phyloP scores from a whole-genome alignment of 441 rosid species.

The Populus hybrid region DNA sequence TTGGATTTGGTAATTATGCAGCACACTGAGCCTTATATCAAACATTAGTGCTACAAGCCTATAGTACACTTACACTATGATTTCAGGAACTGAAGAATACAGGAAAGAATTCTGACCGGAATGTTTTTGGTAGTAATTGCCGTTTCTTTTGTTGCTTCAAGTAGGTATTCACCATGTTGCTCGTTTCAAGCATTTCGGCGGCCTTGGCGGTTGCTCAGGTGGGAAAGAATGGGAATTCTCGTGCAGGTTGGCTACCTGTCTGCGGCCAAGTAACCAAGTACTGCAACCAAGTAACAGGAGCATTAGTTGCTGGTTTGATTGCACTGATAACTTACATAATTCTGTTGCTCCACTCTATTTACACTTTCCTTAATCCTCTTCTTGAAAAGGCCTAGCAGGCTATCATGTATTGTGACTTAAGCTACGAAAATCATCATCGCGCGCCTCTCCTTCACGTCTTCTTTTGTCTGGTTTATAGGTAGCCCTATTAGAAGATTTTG shows the following conservation, averaged over 20 bases:
- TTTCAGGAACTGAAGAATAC: not conserved
- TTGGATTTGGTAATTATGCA: conserved; percentile 54
- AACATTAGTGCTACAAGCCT: not conserved
- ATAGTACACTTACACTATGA: too few relatives aligned
- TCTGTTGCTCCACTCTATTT: conserved; percentile 45
- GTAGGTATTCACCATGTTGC: conserved; percentile 47
- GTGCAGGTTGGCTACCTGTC: conserved; percentile 82
- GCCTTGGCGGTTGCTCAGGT: conserved; percentile 70
- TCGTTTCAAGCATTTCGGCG: conserved; percentile 64
- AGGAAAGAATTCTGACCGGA: not conserved
- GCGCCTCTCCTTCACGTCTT: not conserved
- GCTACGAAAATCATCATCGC: not conserved
- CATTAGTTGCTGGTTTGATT: conserved; percentile 50
- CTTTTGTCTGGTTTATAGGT: not conserved
- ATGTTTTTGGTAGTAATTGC: too few relatives aligned
- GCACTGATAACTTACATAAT: conserved; percentile 38
- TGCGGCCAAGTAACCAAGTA: conserved; percentile 65
- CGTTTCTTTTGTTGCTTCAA: not conserved
- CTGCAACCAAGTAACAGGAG: conserved; percentile 61
- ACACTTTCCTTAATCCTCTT: conserved; percentile 43
- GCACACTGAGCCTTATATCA: not conserved
- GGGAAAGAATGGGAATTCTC: conserved; percentile 69
- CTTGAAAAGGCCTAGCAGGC: conserved; percentile 35
- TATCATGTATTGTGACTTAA: not conserved
- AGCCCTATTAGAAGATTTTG: not conserved